A percentile compares a stretch with the other conserved stretches of the same genome.
These are phyloP conservation scores for Zea mays DNA, from an alignment of 176 grass and related monocot genomes.

Conservation along the genomic window DNA sequence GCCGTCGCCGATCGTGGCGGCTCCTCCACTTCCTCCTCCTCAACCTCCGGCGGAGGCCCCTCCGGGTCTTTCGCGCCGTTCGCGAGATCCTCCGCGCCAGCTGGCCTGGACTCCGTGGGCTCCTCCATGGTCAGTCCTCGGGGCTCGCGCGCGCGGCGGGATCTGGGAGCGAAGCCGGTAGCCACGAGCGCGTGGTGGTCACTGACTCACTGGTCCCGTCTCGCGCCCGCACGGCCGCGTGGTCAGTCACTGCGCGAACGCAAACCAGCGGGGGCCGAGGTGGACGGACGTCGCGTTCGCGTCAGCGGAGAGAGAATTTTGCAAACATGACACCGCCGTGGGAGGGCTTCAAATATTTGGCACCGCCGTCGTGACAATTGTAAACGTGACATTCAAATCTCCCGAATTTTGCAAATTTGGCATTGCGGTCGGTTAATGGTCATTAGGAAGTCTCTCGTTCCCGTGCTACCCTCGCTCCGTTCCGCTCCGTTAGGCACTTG, in stretches of 20 bases:
- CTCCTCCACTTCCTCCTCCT: constrained; percentile 31
- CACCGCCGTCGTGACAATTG: too few relatives aligned
- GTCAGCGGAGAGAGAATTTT: constrained; percentile 19
- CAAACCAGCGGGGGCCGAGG: too few relatives aligned
- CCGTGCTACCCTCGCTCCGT: too few relatives aligned
- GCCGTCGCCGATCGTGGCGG: constrained; percentile 53
- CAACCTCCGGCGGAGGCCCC: constrained; percentile 13
- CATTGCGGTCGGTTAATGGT: too few relatives aligned
- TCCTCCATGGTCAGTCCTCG: constrained; percentile 38
- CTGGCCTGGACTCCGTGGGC: constrained; percentile 14
- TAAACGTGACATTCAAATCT: too few relatives aligned
- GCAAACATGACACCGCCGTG: too few relatives aligned
- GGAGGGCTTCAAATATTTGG: too few relatives aligned
- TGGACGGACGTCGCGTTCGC: not conserved
- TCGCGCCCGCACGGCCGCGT: constrained; percentile 25
- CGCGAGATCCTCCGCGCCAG: constrained; percentile 8
- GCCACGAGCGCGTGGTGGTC: constrained; percentile 28
- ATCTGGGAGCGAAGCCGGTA: constrained; percentile 28
- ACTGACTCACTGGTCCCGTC: constrained; percentile 34
- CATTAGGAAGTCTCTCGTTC: too few relatives aligned
- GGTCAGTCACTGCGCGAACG: constrained; percentile 6
- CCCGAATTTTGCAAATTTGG: too few relatives aligned
- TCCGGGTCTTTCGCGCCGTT: constrained; percentile 37
- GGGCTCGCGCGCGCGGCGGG: not conserved
- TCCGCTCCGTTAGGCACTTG: too few relatives aligned